Evolutionary conservation across 257 asterid genomes (phyloP).

Genomic region (Salvia miltiorrhiza): DNA sequence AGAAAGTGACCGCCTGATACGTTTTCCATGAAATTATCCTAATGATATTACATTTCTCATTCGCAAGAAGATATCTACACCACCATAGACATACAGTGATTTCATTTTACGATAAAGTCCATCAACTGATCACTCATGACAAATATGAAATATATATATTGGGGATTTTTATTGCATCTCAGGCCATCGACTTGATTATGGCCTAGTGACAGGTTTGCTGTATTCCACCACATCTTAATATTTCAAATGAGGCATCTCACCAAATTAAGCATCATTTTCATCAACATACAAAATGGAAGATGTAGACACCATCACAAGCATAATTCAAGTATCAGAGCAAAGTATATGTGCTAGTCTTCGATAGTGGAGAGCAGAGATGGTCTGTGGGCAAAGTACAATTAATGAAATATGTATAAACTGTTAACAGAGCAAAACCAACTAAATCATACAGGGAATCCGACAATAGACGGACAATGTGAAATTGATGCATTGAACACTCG

Average conservation of each 20-base stretch:
- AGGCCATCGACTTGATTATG: background rate
- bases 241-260: background rate
- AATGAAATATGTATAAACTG: background rate
- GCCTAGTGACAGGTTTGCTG: background rate
- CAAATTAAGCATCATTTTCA: background rate
- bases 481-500: background rate
- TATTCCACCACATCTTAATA: background rate
- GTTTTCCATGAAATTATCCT: background rate
- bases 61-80: background rate
- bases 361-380: background rate
- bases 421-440: background rate
- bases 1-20: slow-evolving; percentile 2
- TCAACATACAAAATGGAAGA: background rate
- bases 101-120: background rate
- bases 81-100: background rate
- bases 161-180: background rate
- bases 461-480: background rate
- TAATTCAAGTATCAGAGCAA: too few species aligned
- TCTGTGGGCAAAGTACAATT: background rate
- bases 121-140: background rate
- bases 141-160: background rate
- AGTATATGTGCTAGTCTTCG: background rate
- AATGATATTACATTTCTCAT: background rate
- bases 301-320: background rate
- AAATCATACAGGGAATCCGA: background rate